Evolutionary conservation across 306 rosid genomes (phyloP), one percentile per base, ranked within the genome.

Genomic region (Dryas alaskensis): DNA sequence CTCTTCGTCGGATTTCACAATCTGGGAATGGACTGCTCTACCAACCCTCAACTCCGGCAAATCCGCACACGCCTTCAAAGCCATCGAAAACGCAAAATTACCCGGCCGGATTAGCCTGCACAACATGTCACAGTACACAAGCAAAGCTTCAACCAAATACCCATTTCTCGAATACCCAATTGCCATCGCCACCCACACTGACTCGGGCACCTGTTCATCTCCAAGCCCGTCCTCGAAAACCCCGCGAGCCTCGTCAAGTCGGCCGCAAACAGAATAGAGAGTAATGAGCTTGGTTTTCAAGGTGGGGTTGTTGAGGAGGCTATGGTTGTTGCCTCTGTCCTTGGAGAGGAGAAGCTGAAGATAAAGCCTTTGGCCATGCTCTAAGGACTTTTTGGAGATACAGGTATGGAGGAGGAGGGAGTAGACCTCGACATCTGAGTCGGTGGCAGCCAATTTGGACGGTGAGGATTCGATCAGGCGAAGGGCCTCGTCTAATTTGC

Each of bases 131-230:
- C 65, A 27, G 43, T 86, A 88, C 31, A 88, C 62, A 66, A 67
- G 64, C 81, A 86, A 79, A 11, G 86, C 89, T 76, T 81, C 84
- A 8, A 37, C 58, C 17, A 81, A 67, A 45, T 65, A 72, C 22
- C 89, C 89, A 72, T 82, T 88, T 75, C 77, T 70, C 6, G 85
- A 76, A 72, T 75, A 86, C 61, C 87, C 92, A 65, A 86, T 82
- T 0, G 86, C 87, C 90, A 88, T 86, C 27, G 93, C 89, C 58
- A 86, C 84, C 89, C 90, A 86, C 27, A 84, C 82, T 6, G 83
- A 60, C 46, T 78, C 84, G 0, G 86, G 75, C 1, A 51, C 55
- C 39, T 44, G 58, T 14, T 62, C 81, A 8, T 65, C 77, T 8
- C 40, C 62, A 19, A 45, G 62, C 6, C 60, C 75, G 40, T 76